Base-by-base conservation (phyloP, 768 basidiomycete species). In the Russula sp. region DNA sequence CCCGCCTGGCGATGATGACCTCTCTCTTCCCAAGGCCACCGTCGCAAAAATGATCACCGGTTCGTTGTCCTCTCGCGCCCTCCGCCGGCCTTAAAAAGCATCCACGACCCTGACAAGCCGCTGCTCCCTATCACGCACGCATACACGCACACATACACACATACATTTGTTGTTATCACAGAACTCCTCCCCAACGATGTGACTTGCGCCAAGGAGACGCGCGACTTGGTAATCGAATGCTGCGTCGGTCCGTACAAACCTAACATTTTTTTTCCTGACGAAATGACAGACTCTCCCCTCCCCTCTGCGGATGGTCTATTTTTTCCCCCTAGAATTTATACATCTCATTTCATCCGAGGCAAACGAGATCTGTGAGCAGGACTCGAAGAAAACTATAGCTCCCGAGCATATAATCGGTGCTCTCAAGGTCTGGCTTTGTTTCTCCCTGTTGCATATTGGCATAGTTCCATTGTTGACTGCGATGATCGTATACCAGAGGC, bases 341-440 rank as follows among this genome's bases (percentile, higher is more conserved):
- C 93, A 98, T 72, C 76, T 98, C 74, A 88, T 99, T 72, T 96
- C 97, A 18, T 93, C 94, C 9, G 93, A 98, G 72, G 93, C 97
- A 56, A 98, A 98, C 73, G 93, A 98, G 67, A 92, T 98, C 64
- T 99, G 97, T 70, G 97, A 98, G 71, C 88, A 93, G 72, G 94
- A 96, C 71, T 92, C 93, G 29, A 98, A 97, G 79, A 99, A 99
- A 78, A 99, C 97, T 1, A 98, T 99, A 68, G 90, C 93, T 5
- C 97, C 97, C 1, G 97, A 99, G 69, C 97, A 99, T 71, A 94
- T 98, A 47, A 88, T 98, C 35, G 77, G 81, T 25, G 97, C 97
- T 6, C 78, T 99, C 59, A 93, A 93, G 78, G 95, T 90, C 59
- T 14, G 39, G 88, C 60, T 32, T 25, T 22, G 29, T 20, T 38